Evolutionary conservation across 1,284 basidiomycete species (phyloP).

Genomic region (Agroathelia rolfsii): DNA sequence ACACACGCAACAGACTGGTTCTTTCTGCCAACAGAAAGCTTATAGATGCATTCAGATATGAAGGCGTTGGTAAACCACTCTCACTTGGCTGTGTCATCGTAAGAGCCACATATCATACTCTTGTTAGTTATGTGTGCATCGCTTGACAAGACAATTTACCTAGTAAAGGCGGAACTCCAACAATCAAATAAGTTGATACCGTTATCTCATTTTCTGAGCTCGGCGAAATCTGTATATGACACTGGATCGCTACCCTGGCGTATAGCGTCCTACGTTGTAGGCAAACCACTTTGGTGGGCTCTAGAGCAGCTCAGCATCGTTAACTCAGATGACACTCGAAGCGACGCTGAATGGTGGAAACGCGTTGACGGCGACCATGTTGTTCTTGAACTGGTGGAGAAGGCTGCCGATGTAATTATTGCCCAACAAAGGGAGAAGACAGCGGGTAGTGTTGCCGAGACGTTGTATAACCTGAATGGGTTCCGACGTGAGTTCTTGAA

Average conservation of each 20-base stretch:
- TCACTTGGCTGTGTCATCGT: conserved; percentile 78
- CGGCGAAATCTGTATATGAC: conserved; percentile 57
- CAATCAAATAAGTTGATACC: conserved; percentile 37
- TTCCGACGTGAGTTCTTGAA: conserved; percentile 54
- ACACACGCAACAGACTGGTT: conserved; percentile 56
- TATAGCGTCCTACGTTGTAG: conserved; percentile 63
- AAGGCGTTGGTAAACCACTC: conserved; percentile 71
- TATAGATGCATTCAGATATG: conserved; percentile 50
- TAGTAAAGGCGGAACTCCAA: conserved; percentile 58
- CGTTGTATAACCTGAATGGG: conserved; percentile 52
- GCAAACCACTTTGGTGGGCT: conserved; percentile 80
- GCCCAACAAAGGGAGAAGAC: conserved; percentile 37
- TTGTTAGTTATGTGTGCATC: conserved; percentile 6
- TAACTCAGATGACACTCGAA: conserved; percentile 44
- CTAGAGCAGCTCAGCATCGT: conserved; percentile 71
- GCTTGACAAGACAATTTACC: conserved; percentile 16
- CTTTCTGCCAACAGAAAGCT: conserved; percentile 53
- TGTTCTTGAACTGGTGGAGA: conserved; percentile 52
- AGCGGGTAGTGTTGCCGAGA: conserved; percentile 45
- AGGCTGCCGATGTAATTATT: conserved; percentile 53
- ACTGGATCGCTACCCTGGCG: conserved; percentile 59
- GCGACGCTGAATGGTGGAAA: conserved; percentile 59
- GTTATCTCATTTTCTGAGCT: conserved; percentile 46
- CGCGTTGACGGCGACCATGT: conserved; percentile 68
- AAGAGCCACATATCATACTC: conserved; percentile 9